Evolutionary conservation across 192 early-diverging fungal species (phyloP).

Genomic region (Coemansia sp.): DNA sequence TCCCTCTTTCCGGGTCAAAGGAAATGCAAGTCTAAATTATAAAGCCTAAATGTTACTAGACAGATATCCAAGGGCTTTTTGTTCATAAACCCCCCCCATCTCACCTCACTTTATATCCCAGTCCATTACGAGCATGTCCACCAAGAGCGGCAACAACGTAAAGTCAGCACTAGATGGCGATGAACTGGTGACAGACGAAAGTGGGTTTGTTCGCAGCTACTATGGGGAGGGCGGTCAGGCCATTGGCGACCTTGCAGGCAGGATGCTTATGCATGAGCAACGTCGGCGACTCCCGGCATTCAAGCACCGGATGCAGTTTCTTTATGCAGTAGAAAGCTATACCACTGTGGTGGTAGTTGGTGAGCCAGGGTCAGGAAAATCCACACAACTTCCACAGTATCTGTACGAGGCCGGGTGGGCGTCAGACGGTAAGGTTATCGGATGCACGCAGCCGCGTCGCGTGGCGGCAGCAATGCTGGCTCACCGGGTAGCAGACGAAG

Average conservation of each 20-base stretch:
- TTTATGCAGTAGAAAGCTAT: constrained; percentile 83
- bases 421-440: constrained; percentile 80
- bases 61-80: too few species aligned
- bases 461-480: constrained; percentile 97
- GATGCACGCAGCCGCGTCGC: constrained; percentile 95
- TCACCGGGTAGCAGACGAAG: constrained; percentile 92
- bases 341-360: constrained; percentile 82
- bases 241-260: constrained; percentile 62
- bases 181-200: neutral
- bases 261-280: constrained; percentile 73
- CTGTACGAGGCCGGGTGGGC: constrained; percentile 93
- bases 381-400: constrained; percentile 96
- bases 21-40: neutral
- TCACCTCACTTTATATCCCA: neutral
- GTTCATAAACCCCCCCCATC: too few species aligned
- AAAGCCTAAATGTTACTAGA: neutral
- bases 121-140: neutral
- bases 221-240: neutral
- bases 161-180: neutral
- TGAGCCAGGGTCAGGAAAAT: constrained; percentile 95
- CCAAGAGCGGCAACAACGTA: too few species aligned
- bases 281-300: constrained; percentile 85
- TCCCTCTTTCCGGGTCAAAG: neutral
- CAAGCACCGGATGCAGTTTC: constrained; percentile 80
- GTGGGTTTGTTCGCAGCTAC: constrained; percentile 33